Percentiles rank a stretch among this genome's conserved stretches.
These are phyloP conservation scores for Hyaloscypha bicolor DNA, from an alignment of 495 filamentous ascomycete species.

Conservation along the genomic window DNA sequence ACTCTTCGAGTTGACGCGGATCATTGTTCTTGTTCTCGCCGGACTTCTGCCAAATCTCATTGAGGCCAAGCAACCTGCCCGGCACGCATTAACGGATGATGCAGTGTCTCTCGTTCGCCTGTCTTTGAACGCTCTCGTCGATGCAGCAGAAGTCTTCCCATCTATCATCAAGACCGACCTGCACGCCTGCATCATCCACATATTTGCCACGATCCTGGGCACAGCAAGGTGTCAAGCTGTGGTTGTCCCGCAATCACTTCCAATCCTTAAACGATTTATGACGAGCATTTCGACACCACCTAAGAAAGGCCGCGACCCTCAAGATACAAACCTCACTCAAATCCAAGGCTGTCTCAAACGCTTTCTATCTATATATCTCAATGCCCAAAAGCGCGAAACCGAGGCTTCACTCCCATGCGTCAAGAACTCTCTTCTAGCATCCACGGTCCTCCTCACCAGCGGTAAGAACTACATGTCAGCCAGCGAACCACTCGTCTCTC, in stretches of 20 bases:
- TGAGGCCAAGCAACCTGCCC: conserved; percentile 70
- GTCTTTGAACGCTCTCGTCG: conserved; percentile 83
- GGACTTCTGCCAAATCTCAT: conserved; percentile 84
- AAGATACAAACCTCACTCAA: conserved; percentile 42
- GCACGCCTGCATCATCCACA: conserved; percentile 95
- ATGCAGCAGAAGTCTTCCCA: conserved; percentile 93
- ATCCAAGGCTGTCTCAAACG: conserved; percentile 73
- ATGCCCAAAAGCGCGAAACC: conserved; percentile 81
- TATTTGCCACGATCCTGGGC: conserved; percentile 90
- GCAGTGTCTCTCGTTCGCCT: conserved; percentile 77
- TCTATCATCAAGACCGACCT: conserved; percentile 95
- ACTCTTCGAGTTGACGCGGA: conserved; percentile 92
- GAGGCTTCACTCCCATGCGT: conserved; percentile 83
- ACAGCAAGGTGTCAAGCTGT: conserved; percentile 83
- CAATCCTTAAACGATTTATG: conserved; percentile 90
- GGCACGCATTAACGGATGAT: conserved; percentile 78
- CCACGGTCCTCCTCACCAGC: conserved; percentile 85
- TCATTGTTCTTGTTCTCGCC: conserved; percentile 90
- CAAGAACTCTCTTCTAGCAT: conserved; percentile 87
- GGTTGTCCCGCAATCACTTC: conserved; percentile 87
- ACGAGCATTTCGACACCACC: conserved; percentile 62
- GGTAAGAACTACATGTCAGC: conserved; percentile 72
- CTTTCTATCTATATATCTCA: conserved; percentile 77
- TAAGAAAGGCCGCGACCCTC: conserved; percentile 24
- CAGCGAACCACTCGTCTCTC: conserved; percentile 67